Evolutionary conservation across 2,329 filamentous ascomycete species (phyloP).

Genomic region (Fusarium transvaalense): DNA sequence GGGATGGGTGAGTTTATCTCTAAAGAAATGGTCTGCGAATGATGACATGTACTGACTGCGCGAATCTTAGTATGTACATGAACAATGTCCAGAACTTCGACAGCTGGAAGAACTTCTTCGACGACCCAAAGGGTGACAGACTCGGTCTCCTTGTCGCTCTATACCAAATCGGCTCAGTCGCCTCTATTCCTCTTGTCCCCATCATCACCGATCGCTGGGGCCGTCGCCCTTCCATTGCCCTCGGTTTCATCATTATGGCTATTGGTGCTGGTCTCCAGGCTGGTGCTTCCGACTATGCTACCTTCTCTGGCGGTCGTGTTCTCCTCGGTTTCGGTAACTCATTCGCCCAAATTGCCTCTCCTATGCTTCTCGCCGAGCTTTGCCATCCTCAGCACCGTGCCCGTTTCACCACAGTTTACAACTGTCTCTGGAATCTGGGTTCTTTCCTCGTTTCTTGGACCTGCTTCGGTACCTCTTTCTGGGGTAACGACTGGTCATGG

Average conservation of each 20-base stretch:
- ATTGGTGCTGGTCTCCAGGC: slow-evolving; percentile 34
- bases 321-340: slow-evolving; percentile 74
- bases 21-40: slow-evolving; percentile 53
- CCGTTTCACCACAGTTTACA: slow-evolving; percentile 75
- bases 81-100: slow-evolving; percentile 64
- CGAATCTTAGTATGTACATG: slow-evolving; percentile 66
- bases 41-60: slow-evolving; percentile 67
- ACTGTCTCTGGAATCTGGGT: slow-evolving; percentile 75
- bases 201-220: slow-evolving; percentile 60
- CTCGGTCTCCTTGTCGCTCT: slow-evolving; percentile 64
- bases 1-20: slow-evolving; percentile 55
- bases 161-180: slow-evolving; percentile 64
- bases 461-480: slow-evolving; percentile 71
- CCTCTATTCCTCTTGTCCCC: slow-evolving; percentile 61
- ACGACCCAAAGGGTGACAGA: slow-evolving; percentile 54
- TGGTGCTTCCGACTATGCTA: slow-evolving; percentile 58
- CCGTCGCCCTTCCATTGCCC: slow-evolving; percentile 58
- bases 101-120: slow-evolving; percentile 64
- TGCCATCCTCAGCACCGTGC: slow-evolving; percentile 77
- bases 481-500: slow-evolving; percentile 74
- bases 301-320: slow-evolving; percentile 57
- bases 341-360: slow-evolving; percentile 72
- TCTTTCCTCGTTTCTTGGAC: slow-evolving; percentile 71
- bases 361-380: slow-evolving; percentile 73
- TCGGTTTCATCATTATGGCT: slow-evolving; percentile 61